Percentiles rank a stretch among this genome's conserved stretches.
These are phyloP conservation scores for Coemansia sp. DNA, from an alignment of 192 early-diverging fungal species.

Conservation along the genomic window DNA sequence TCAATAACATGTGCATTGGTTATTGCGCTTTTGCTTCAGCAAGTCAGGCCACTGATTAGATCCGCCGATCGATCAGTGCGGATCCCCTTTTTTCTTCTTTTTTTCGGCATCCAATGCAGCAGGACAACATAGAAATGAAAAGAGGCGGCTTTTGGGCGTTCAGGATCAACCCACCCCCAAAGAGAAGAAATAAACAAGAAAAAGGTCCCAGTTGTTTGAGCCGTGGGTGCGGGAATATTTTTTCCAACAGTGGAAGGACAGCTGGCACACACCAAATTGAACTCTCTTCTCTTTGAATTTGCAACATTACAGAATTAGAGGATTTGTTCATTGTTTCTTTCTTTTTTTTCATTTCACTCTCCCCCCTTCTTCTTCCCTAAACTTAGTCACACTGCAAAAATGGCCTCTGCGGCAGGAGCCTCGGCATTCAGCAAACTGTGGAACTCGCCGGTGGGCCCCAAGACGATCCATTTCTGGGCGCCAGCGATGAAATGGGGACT, in stretches of 20 bases:
- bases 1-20: too few relatives aligned
- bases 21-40: too few relatives aligned
- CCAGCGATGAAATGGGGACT: constrained; percentile 76
- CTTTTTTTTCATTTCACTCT: not conserved
- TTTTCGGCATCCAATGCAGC: not conserved
- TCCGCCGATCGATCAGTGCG: not conserved
- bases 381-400: constrained; percentile 9
- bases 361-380: not conserved
- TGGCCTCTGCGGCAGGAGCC: constrained; percentile 28
- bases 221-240: too few relatives aligned
- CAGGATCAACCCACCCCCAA: too few relatives aligned
- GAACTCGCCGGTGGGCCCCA: constrained; percentile 83
- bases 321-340: not conserved
- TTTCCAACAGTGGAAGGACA: too few relatives aligned
- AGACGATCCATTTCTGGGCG: constrained; percentile 99
- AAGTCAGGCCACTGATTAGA: not conserved
- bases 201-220: too few relatives aligned
- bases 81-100: too few relatives aligned
- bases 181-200: too few relatives aligned
- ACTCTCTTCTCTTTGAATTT: too few relatives aligned
- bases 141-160: not conserved
- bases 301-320: not conserved
- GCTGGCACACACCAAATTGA: too few relatives aligned
- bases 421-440: constrained; percentile 72
- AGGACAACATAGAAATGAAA: not conserved